Percentiles rank a stretch among this genome's conserved stretches.
Evolutionary conservation across 177 flowering plant species (phyloP).

Genomic region (Vitis hybrid): DNA sequence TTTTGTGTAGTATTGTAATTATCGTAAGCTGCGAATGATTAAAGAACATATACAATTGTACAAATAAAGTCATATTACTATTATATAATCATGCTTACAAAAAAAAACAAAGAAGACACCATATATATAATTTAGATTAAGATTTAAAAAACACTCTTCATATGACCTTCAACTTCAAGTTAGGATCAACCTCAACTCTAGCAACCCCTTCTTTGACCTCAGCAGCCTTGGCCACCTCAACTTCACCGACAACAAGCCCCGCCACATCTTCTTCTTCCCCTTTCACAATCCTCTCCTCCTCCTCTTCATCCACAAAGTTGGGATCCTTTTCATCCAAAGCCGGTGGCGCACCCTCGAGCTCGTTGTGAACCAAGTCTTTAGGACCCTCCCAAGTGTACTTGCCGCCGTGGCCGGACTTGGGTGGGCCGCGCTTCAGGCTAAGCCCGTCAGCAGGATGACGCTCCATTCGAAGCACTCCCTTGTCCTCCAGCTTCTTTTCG

Average conservation of each 20-base stretch:
- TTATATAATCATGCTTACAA: too few species aligned
- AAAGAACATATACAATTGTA: too few species aligned
- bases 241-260: slow-evolving; percentile 40
- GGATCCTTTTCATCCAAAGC: slow-evolving; percentile 61
- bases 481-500: slow-evolving; percentile 60
- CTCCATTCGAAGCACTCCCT: slow-evolving; percentile 61
- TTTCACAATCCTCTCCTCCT: slow-evolving; percentile 22
- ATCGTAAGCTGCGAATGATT: too few species aligned
- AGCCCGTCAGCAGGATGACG: slow-evolving; percentile 61
- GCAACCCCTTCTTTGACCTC: slow-evolving; percentile 39
- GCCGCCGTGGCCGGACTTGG: slow-evolving; percentile 66
- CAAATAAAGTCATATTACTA: too few species aligned
- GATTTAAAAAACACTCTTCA: too few species aligned
- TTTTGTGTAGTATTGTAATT: too few species aligned
- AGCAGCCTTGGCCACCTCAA: slow-evolving; percentile 49
- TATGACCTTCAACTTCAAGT: slow-evolving; percentile 7
- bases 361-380: slow-evolving; percentile 24
- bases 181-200: slow-evolving; percentile 47
- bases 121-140: too few species aligned
- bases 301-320: slow-evolving; percentile 51
- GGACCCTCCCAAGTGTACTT: slow-evolving; percentile 82
- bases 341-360: slow-evolving; percentile 33
- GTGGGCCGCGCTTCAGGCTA: slow-evolving; percentile 34
- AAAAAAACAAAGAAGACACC: too few species aligned
- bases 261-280: slow-evolving; percentile 25